phyloP scores from a whole-genome alignment of 2,329 filamentous ascomycete genomes.

The Epichloe gansuensis region DNA sequence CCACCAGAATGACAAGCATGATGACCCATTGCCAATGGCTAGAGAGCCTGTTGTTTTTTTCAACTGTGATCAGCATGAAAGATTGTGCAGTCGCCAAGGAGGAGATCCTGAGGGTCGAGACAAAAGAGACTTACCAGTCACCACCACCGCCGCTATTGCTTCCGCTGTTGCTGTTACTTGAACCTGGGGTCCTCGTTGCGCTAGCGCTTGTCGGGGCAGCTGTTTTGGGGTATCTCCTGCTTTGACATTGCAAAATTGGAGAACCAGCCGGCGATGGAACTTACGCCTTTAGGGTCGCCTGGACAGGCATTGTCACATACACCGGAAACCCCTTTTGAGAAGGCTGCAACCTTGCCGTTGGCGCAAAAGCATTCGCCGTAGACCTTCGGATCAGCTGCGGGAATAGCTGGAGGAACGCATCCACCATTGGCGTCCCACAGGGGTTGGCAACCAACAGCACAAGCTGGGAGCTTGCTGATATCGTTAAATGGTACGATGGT shows the following conservation, averaged over 20 bases:
- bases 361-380: slow-evolving; percentile 67
- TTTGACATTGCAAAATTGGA: slow-evolving; percentile 44
- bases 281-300: slow-evolving; percentile 31
- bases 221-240: slow-evolving; percentile 10
- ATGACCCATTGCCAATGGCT: slow-evolving; percentile 71
- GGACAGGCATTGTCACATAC: slow-evolving; percentile 52
- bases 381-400: slow-evolving; percentile 33
- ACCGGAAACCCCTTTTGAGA: slow-evolving; percentile 39
- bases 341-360: slow-evolving; percentile 43
- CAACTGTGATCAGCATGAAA: background rate
- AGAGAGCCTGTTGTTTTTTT: slow-evolving; percentile 39
- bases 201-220: slow-evolving; percentile 3
- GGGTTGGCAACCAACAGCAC: slow-evolving; percentile 44
- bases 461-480: slow-evolving; percentile 40
- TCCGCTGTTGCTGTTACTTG: slow-evolving; percentile 5
- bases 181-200: background rate
- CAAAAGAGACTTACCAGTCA: slow-evolving; percentile 30
- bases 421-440: slow-evolving; percentile 59
- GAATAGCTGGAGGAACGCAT: slow-evolving; percentile 50
- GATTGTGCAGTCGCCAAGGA: background rate
- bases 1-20: slow-evolving; percentile 62
- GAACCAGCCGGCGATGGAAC: slow-evolving; percentile 59
- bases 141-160: slow-evolving; percentile 21
- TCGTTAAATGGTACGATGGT: slow-evolving; percentile 44
- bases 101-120: background rate